These are phyloP conservation scores for Peronospora belbahrii DNA, from an alignment of 352 stramenopile genomes.

Conservation along the genomic window DNA sequence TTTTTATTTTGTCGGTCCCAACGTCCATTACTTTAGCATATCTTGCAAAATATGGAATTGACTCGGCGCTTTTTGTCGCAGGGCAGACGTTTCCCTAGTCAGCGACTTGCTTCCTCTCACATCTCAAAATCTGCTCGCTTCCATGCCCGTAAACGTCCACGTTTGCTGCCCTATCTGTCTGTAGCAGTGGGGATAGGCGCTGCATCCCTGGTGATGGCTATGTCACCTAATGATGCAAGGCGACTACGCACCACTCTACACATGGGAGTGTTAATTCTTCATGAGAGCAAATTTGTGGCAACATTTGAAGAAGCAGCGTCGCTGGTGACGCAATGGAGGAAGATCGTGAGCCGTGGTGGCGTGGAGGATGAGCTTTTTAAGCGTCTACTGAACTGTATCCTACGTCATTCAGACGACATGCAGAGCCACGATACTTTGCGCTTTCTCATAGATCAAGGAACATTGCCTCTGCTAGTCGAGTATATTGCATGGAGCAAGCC, in stretches of 20 bases:
- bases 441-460: constrained; percentile 21
- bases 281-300: constrained; percentile 13
- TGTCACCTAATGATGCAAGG: constrained; percentile 1
- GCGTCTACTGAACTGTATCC: constrained; percentile 15
- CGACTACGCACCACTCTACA: constrained; percentile 22
- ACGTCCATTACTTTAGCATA: constrained; percentile 9
- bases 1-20: background rate
- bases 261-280: constrained; percentile 22
- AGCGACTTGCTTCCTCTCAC: background rate
- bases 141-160: constrained; percentile 7
- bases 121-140: background rate
- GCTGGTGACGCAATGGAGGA: constrained; percentile 3
- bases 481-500: constrained; percentile 27
- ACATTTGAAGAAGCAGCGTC: constrained; percentile 4
- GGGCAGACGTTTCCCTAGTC: background rate
- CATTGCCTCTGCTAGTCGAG: constrained; percentile 29
- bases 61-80: constrained; percentile 8
- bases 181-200: constrained; percentile 9
- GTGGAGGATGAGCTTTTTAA: constrained; percentile 16
- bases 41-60: constrained; percentile 9
- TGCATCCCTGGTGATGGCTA: constrained; percentile 11
- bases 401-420: constrained; percentile 13
- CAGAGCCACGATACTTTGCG: constrained; percentile 18
- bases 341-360: constrained; percentile 10
- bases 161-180: constrained; percentile 12